Evolutionary conservation across 2,329 filamentous ascomycete genomes (phyloP).

Genomic region (Alternaria arbusti): DNA sequence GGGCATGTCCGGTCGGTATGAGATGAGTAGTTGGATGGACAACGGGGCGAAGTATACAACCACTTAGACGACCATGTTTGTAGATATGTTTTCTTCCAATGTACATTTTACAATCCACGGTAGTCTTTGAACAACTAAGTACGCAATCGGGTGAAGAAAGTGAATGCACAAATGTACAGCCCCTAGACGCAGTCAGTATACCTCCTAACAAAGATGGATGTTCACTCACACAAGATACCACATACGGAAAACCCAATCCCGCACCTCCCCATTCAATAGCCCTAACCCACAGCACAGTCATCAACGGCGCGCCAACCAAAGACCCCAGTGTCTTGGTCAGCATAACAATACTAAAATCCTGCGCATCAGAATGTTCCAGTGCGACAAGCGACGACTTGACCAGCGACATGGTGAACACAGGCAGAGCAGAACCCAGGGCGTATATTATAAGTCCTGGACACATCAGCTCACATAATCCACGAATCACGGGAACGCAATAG

Average conservation of each 20-base stretch:
- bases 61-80: background rate
- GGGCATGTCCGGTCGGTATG: conserved; percentile 1
- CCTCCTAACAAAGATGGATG: no score
- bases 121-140: background rate
- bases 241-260: conserved; percentile 44
- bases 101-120: background rate
- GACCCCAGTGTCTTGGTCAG: conserved; percentile 46
- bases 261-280: conserved; percentile 43
- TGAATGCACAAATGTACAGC: conserved; percentile 15
- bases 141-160: conserved; percentile 5
- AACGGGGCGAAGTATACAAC: background rate
- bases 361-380: conserved; percentile 30
- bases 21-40: conserved; percentile 1
- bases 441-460: conserved; percentile 44
- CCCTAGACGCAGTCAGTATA: conserved; percentile 8
- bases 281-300: conserved; percentile 46
- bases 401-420: conserved; percentile 48
- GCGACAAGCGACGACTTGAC: conserved; percentile 45
- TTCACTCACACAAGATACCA: conserved; percentile 41
- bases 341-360: conserved; percentile 49
- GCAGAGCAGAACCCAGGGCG: conserved; percentile 47
- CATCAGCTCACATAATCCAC: conserved; percentile 1
- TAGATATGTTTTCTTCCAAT: background rate
- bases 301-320: conserved; percentile 44
- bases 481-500: no score